Base-by-base conservation (phyloP, 106 monocot genomes). In the Triglochin maritima region DNA sequence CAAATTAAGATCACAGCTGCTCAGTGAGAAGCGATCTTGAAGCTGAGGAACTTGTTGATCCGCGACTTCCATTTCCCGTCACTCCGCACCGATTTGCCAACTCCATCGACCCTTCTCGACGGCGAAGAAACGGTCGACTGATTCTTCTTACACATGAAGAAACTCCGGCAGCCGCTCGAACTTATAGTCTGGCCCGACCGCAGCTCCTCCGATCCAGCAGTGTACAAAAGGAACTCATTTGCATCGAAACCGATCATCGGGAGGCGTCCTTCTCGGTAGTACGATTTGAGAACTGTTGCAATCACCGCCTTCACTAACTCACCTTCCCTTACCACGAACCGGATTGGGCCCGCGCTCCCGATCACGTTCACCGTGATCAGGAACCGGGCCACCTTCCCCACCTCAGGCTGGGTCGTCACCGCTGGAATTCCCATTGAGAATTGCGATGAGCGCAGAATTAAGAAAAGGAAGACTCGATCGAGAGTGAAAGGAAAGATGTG, bases 331-430 rank as follows among this genome's bases (percentile, higher is more conserved):
- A 82, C 80, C 12, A 88, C 66, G 72, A 88, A 92, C 7, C 87
- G 69, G 45, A 92, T 58, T 65, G 85, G 85, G 2, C 92, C 92
- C 4, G 84, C 72, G 72, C 92, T 87, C 11, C 92, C 92, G 17
- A 74, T 69, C 29, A 92, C 92, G n/a, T 72, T 83, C 12, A 92
- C 76, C 41, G 85, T 79, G 12, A 85, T 74, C 46, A 92, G 72
- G 15, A 92, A 44, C 72, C 87, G 66, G 51, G 52, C 64, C 46
- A 41, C 15, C 62, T 49, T 53, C 49, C 44, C 57, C 48, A 4
- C 46, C 62, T 29, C 29, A 29, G 43, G 9, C 10, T 29, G 29
- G 29, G 1, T 29, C 29, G 29, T 29, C 1, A 29, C 29, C 29
- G 29, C 0, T 29, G 1, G 29, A 29, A 29, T 29, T 29, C 1